phyloP scores from a whole-genome alignment of 768 basidiomycete species.

The Boletus fagicola region DNA sequence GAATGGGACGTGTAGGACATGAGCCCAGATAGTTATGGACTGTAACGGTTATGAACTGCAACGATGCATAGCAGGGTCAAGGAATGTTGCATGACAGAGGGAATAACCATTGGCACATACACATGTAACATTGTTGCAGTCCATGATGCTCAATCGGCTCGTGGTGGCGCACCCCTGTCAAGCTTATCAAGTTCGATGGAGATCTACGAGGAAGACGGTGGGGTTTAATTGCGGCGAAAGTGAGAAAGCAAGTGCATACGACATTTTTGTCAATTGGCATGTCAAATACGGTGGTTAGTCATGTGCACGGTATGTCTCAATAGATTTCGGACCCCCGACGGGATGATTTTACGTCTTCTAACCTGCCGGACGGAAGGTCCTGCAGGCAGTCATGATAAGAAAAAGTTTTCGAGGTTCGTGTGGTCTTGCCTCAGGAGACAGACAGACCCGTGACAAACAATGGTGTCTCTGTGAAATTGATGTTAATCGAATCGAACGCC shows the following conservation, averaged over 20 bases:
- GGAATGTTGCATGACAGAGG: not conserved
- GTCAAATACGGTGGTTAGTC: not conserved
- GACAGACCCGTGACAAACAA: not conserved
- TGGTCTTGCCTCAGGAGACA: not conserved
- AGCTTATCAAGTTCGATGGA: not conserved
- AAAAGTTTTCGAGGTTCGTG: not conserved
- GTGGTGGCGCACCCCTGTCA: not conserved
- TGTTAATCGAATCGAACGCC: constrained; percentile 11
- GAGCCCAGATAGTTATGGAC: not conserved
- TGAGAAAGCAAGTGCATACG: not conserved
- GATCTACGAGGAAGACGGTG: not conserved
- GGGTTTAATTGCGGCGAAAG: not conserved
- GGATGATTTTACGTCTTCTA: constrained; percentile 21
- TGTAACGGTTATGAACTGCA: constrained; percentile 13
- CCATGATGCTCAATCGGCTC: not conserved
- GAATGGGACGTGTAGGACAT: not conserved
- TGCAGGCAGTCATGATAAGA: constrained; percentile 4
- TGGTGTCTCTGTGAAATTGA: not conserved
- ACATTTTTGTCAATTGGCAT: constrained; percentile 3
- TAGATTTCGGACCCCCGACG: constrained; percentile 1
- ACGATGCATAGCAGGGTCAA: constrained; percentile 7
- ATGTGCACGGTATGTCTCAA: not conserved
- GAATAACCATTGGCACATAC: not conserved
- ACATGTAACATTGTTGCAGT: not conserved
- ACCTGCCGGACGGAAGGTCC: not conserved